A percentile compares a stretch with the other conserved stretches of the same genome.
phyloP scores from a whole-genome alignment of 2,329 filamentous ascomycete genomes.

The Ophiostoma angusticollis region DNA sequence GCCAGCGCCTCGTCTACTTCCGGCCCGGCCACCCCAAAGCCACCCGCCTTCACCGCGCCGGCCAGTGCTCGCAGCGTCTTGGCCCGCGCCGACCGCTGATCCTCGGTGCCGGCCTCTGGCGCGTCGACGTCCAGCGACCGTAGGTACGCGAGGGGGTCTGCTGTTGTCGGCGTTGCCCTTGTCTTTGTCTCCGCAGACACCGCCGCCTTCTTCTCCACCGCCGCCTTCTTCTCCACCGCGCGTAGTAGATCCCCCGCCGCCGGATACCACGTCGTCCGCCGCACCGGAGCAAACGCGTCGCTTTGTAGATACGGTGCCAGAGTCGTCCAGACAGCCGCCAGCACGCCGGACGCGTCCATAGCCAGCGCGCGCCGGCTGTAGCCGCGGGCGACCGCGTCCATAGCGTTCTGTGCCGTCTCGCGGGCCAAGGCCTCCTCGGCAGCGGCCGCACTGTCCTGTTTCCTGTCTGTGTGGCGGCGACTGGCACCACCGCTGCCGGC shows the following conservation, averaged over 20 bases:
- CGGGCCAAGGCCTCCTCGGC: slow-evolving; percentile 27
- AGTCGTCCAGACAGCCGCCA: slow-evolving; percentile 27
- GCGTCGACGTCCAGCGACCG: slow-evolving; percentile 33
- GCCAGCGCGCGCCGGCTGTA: slow-evolving; percentile 32
- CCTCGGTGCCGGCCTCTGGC: slow-evolving; percentile 35
- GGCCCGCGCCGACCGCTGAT: slow-evolving; percentile 35
- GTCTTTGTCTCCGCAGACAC: slow-evolving; percentile 17
- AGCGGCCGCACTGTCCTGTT: slow-evolving; percentile 11
- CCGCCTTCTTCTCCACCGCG: too few relatives aligned
- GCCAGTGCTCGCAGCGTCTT: slow-evolving; percentile 32
- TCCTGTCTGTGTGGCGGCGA: too few relatives aligned
- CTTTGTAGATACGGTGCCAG: slow-evolving; percentile 29
- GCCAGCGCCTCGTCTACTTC: slow-evolving; percentile 10
- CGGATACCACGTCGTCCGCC: slow-evolving; percentile 40
- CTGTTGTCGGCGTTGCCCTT: slow-evolving; percentile 14
- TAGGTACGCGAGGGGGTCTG: slow-evolving; percentile 29
- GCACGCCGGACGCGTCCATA: slow-evolving; percentile 23
- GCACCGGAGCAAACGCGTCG: slow-evolving; percentile 28
- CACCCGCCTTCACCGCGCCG: slow-evolving; percentile 28
- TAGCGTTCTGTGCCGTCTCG: slow-evolving; percentile 33
- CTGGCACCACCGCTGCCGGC: slow-evolving; percentile 3
- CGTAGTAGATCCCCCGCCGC: slow-evolving; percentile 36
- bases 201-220: slow-evolving; percentile 18
- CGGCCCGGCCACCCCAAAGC: slow-evolving; percentile 25
- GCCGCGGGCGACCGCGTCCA: slow-evolving; percentile 37